Evolutionary conservation across 306 rosid species (phyloP).

Genomic region (Castanea crenata): DNA sequence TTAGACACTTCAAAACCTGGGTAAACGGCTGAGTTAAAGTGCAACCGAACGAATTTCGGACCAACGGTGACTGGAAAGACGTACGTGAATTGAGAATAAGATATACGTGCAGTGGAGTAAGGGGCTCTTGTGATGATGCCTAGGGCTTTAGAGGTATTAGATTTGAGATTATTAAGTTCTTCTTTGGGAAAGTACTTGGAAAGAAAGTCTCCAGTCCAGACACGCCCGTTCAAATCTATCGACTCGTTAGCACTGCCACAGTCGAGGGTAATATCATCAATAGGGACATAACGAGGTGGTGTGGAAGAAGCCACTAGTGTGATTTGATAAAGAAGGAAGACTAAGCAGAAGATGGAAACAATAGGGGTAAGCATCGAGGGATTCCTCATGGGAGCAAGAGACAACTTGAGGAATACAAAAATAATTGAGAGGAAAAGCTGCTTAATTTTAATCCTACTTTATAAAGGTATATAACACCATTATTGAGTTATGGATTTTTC

Average conservation of each 20-base stretch:
- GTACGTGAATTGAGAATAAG: background rate
- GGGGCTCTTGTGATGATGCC: rapidly evolving
- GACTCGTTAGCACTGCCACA: background rate
- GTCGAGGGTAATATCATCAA: background rate
- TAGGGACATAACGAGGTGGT: background rate
- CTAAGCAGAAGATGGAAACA: background rate
- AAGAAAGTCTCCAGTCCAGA: background rate
- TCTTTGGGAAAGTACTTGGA: background rate
- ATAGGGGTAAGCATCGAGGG: background rate
- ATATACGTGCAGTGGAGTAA: background rate
- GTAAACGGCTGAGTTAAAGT: background rate
- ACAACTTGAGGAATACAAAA: too few species aligned
- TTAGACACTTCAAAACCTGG: background rate
- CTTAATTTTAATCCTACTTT: too few species aligned
- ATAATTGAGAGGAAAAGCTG: too few species aligned
- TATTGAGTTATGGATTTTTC: too few species aligned
- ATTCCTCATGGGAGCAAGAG: background rate
- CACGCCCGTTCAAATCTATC: background rate
- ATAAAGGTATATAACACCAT: too few species aligned
- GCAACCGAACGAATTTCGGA: background rate
- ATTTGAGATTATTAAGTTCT: background rate
- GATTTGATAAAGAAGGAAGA: background rate
- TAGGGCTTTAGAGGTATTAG: background rate
- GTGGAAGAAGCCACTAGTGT: background rate
- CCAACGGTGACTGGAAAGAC: background rate